These are phyloP conservation scores for Solioccasus polychromus DNA, from an alignment of 768 basidiomycete species.

Conservation along the genomic window DNA sequence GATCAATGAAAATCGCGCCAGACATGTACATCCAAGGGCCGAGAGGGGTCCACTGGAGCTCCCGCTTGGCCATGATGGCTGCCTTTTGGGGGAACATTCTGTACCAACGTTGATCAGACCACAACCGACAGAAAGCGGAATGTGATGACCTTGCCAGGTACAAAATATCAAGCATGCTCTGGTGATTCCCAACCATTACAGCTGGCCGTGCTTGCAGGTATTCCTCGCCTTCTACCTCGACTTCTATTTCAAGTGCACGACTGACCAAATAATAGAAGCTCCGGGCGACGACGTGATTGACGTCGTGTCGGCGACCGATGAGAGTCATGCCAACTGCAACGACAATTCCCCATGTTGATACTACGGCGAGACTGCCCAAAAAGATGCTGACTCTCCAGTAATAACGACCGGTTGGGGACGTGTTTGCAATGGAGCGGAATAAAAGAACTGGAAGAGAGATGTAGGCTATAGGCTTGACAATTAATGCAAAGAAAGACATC, in stretches of 20 bases:
- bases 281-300: conserved; percentile 79
- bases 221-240: conserved; percentile 87
- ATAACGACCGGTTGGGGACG: conserved; percentile 59
- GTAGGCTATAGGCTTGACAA: conserved; percentile 75
- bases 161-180: conserved; percentile 88
- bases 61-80: conserved; percentile 91
- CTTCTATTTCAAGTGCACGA: conserved; percentile 57
- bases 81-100: conserved; percentile 81
- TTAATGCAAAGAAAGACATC: conserved; percentile 61
- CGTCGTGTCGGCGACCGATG: conserved; percentile 69
- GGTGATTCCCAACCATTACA: conserved; percentile 86
- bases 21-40: conserved; percentile 90
- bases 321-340: conserved; percentile 64
- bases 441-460: conserved; percentile 70
- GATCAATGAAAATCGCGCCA: conserved; percentile 89
- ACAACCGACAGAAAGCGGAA: conserved; percentile 14
- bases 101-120: conserved; percentile 6
- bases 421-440: conserved; percentile 55
- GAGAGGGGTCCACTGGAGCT: conserved; percentile 80
- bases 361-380: conserved; percentile 63
- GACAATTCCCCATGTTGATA: conserved; percentile 70
- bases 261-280: conserved; percentile 74
- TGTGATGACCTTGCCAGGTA: conserved; percentile 68
- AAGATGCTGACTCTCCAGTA: conserved; percentile 74
- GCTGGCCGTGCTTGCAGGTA: conserved; percentile 69